Evolutionary conservation across 495 filamentous ascomycete species (phyloP), one percentile per base, ranked within the genome.

Genomic region (Margaritispora aquatica): DNA sequence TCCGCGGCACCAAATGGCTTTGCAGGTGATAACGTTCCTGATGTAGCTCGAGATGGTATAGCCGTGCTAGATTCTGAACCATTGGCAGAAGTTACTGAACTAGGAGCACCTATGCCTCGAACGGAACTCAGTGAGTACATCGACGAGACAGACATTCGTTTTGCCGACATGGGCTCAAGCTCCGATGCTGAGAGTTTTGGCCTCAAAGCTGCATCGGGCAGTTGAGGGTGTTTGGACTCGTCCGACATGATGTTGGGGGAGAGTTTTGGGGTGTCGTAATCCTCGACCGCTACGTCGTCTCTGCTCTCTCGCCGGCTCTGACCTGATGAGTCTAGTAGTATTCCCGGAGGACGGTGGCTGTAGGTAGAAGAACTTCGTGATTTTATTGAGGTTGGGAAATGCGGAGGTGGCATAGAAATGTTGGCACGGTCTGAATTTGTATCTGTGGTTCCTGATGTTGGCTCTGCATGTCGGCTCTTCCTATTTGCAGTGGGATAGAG

Each of bases 71-170:
- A 48, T 27, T 68, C 66, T 19, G 66, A 68, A 36, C 66, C 66
- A 62, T 61, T 67, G 29, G 64, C 55, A 57, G 64, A 63, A 49
- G 22, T 70, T 68, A 57, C 74, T 67, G 26, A 77, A 73, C 65
- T 75, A 71, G 50, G 71, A 56, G 36, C 61, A 24, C 62, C 65
- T 51, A 63, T 60, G 24, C 62, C 66, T 47, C 82, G 77, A 34
- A 75, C 79, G 8, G 82, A 85, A 53, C 80, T 78, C 1, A 87
- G 63, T 27, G 85, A 87, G 63, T 85, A 85, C 41, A 88, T 66
- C 10, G 86, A 87, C 13, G 84, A 84, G 55, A 84, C 77, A 50
- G 84, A 87, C 68, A 87, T 74, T 26, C 86, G 80, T 63, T 86
- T 84, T 20, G 74, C 78, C 15, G 38, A 44, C 38, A 44, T n/a